Conservation (phyloP, 2,329 filamentous ascomycete genomes). For the Fusarium secorum region DNA sequence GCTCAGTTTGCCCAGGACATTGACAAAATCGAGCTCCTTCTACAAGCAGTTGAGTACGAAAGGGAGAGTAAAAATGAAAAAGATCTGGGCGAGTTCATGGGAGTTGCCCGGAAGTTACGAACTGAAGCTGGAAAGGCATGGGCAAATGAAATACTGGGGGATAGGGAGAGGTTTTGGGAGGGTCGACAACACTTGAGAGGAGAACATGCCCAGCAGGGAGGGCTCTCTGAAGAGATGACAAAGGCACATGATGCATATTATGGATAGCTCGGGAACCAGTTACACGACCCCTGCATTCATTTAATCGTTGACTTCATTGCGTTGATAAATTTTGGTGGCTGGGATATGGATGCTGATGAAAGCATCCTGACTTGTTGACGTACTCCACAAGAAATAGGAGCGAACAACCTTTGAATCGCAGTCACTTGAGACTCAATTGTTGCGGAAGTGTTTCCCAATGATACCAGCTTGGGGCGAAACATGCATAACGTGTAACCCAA, state of each 20-base stretch:
- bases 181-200: conserved; percentile 56
- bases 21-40: conserved; percentile 92
- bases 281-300: background rate
- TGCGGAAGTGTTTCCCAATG: background rate
- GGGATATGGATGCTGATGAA: background rate
- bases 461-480: background rate
- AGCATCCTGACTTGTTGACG: background rate
- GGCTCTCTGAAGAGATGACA: conserved; percentile 45
- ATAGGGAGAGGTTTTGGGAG: conserved; percentile 78
- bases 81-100: conserved; percentile 86
- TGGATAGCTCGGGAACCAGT: background rate
- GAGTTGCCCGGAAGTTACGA: conserved; percentile 75
- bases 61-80: conserved; percentile 67
- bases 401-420: background rate
- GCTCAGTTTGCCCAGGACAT: conserved; percentile 93
- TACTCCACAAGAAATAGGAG: background rate
- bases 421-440: background rate
- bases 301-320: background rate
- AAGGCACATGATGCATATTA: conserved; percentile 33
- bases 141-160: conserved; percentile 77
- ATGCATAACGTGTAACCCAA: background rate
- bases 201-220: conserved; percentile 52
- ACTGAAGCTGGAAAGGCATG: conserved; percentile 82
- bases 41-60: conserved; percentile 98
- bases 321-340: background rate